Evolutionary conservation across 495 filamentous ascomycete species (phyloP).

Genomic region (Podospora anserina): DNA sequence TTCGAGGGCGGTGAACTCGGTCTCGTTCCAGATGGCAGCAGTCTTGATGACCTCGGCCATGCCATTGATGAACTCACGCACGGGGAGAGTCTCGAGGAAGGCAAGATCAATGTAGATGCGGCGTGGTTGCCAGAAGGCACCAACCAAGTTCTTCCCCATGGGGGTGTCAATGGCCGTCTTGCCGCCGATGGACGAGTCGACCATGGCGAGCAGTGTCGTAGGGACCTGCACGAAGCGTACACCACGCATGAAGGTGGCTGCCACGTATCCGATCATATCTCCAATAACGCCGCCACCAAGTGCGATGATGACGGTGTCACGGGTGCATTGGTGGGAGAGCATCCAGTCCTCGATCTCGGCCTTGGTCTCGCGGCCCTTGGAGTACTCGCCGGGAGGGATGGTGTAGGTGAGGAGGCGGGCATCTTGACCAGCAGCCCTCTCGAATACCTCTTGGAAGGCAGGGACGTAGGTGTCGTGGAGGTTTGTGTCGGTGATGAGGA

Average conservation of each 20-base stretch:
- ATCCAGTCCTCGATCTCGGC: slow-evolving; percentile 98
- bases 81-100: slow-evolving; percentile 88
- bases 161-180: slow-evolving; percentile 98
- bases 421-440: slow-evolving; percentile 48
- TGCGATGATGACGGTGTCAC: slow-evolving; percentile 92
- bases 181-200: slow-evolving; percentile 95
- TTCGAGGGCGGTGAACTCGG: slow-evolving; percentile 83
- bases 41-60: slow-evolving; percentile 99
- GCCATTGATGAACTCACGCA: slow-evolving; percentile 94
- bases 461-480: slow-evolving; percentile 77
- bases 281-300: slow-evolving; percentile 97
- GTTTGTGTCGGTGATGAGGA: slow-evolving; percentile 95
- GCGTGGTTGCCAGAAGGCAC: slow-evolving; percentile 93
- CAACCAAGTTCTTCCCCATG: slow-evolving; percentile 94
- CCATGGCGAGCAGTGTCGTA: slow-evolving; percentile 93
- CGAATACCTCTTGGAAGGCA: slow-evolving; percentile 69
- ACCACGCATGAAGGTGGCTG: slow-evolving; percentile 96
- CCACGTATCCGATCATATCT: slow-evolving; percentile 95
- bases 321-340: slow-evolving; percentile 83
- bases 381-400: slow-evolving; percentile 87
- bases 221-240: slow-evolving; percentile 95
- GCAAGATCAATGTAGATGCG: slow-evolving; percentile 91
- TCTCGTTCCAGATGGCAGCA: slow-evolving; percentile 89
- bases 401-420: slow-evolving; percentile 80
- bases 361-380: slow-evolving; percentile 89